Evolutionary conservation across 495 filamentous ascomycete genomes (phyloP), one percentile per base, ranked within the genome.

Genomic region (Glonium stellatum): DNA sequence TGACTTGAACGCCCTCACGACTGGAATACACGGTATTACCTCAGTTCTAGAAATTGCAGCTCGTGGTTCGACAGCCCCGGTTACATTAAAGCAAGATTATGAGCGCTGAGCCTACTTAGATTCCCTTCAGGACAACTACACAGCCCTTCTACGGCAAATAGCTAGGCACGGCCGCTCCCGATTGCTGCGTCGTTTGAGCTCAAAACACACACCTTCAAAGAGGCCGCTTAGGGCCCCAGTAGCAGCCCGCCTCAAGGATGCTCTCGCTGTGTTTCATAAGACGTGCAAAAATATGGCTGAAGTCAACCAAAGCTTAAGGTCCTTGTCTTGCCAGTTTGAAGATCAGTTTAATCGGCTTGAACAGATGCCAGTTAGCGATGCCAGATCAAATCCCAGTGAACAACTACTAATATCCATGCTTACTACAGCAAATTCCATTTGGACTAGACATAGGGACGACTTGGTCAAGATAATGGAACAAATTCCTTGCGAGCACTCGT

Each of bases 331-430:
- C 11, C 13, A 22, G 1, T 15, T 48, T 15, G 9, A 48, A 22
- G 15, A 48, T 10, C 41, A 44, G 2, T 22, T 22, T 13, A 10
- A 4, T 9, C 55, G n/a, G 15, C 21, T 27, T 12, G 25, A 19
- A 5, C 11, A 42, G 1, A 19, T 59, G 22, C 22, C 35, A 11
- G 5, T 1, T 27, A 18, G 15, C 22, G 37, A 37, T 18, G 36
- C 37, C 11, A 12, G 13, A 13, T 23, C 37, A 23, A 10, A 22
- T 34, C 4, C 13, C 13, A 23, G 18, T 35, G n/a, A 54, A 10
- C 35, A 44, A 44, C 15, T 53, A 15, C 44, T 48, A 15, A 48
- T 9, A 22, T 27, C 48, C 52, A 61, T 61, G 11, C 39, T 61
- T 9, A 35, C 22, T 0, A 36, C 46, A 0, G 37, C 50, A 39